Percentiles rank a stretch among this genome's conserved stretches.
Conservation (phyloP, 75 land plant genomes). For the Cunninghamia lanceolata region DNA sequence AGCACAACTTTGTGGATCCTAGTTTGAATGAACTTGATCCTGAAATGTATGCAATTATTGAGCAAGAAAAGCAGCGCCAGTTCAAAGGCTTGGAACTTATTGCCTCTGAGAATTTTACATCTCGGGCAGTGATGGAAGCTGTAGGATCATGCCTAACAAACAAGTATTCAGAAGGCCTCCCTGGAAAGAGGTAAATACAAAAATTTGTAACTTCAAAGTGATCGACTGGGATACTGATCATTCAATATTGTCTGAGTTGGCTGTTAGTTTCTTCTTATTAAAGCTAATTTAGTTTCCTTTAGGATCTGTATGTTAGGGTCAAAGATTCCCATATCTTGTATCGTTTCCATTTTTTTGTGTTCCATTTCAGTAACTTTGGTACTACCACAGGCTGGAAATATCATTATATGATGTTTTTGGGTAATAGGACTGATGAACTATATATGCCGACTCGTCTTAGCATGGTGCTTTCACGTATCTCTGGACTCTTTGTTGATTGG, state of each 20-base stretch:
- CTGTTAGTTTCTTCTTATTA: background rate
- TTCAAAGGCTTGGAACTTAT: constrained; percentile 80
- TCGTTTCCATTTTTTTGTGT: background rate
- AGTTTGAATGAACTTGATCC: constrained; percentile 56
- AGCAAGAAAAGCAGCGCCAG: constrained; percentile 75
- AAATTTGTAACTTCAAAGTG: background rate
- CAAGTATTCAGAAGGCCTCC: constrained; percentile 96
- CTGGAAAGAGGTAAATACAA: constrained; percentile 75
- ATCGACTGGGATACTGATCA: background rate
- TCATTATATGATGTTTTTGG: background rate
- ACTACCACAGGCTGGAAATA: background rate
- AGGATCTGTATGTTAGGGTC: background rate
- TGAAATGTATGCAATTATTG: constrained; percentile 62
- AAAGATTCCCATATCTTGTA: background rate
- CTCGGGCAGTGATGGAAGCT: constrained; percentile 93
- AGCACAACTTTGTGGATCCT: constrained; percentile 37
- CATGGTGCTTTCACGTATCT: background rate
- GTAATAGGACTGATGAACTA: background rate
- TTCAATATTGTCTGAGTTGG: background rate
- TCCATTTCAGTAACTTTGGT: background rate
- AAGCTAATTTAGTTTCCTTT: background rate
- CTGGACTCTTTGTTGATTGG: background rate
- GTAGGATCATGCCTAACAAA: constrained; percentile 90
- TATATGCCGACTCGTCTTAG: background rate
- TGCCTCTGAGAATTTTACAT: constrained; percentile 97